phyloP scores from a whole-genome alignment of 208 protist species.

The Leishmania lainsoni region DNA sequence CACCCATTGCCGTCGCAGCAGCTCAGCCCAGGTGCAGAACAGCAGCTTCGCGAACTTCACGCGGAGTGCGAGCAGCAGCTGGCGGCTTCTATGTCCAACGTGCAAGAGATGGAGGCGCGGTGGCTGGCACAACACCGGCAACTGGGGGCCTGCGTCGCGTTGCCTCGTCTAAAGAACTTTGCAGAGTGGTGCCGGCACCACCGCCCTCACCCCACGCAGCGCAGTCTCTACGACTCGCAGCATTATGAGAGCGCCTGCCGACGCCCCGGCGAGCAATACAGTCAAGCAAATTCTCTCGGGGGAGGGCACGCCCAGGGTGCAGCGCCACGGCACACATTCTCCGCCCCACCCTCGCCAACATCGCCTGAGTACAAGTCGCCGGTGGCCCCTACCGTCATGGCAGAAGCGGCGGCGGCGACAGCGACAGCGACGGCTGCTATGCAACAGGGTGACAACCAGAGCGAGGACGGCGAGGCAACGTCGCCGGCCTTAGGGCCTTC shows the following conservation, averaged over 20 bases:
- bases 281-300: background rate
- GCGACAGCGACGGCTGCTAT: background rate
- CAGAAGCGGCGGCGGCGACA: background rate
- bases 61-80: constrained; percentile 8
- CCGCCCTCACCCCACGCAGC: background rate
- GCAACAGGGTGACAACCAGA: background rate
- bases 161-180: constrained; percentile 16
- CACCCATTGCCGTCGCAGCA: background rate
- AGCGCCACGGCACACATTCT: background rate
- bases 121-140: constrained; percentile 22
- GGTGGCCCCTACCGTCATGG: background rate
- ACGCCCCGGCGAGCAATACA: background rate
- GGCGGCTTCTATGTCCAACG: background rate
- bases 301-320: background rate
- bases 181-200: constrained; percentile 16
- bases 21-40: constrained; percentile 19
- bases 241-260: background rate
- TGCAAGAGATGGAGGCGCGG: constrained; percentile 16
- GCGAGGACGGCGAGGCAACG: background rate
- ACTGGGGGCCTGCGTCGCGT: constrained; percentile 10
- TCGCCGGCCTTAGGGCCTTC: background rate
- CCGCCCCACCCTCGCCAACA: background rate
- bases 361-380: background rate
- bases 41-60: constrained; percentile 17
- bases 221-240: background rate